Percentiles rank a stretch among this genome's conserved stretches.
These are phyloP conservation scores for Kondoa subrosea DNA, from an alignment of 768 basidiomycete genomes.

Conservation along the genomic window DNA sequence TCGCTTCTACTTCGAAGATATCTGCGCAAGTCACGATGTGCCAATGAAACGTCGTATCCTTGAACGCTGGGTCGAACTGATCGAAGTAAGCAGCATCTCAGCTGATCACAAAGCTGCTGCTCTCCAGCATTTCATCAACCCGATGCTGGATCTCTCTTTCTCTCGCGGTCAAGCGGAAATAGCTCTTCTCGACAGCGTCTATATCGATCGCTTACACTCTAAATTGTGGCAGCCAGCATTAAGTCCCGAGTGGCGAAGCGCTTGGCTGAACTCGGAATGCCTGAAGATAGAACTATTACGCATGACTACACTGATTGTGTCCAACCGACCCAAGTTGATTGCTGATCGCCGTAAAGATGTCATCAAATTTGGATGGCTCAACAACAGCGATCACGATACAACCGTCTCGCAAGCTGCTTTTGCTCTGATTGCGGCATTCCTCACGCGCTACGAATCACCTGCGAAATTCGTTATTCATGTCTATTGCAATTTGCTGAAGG, in stretches of 20 bases:
- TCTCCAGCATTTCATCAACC: slow-evolving; percentile 64
- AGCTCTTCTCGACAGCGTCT: slow-evolving; percentile 53
- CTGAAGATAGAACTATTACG: slow-evolving; percentile 82
- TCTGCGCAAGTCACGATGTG: slow-evolving; percentile 53
- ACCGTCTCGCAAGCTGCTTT: slow-evolving; percentile 86
- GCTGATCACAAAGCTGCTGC: slow-evolving; percentile 54
- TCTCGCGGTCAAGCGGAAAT: slow-evolving; percentile 40
- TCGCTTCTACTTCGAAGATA: slow-evolving; percentile 70
- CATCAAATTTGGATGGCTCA: slow-evolving; percentile 83
- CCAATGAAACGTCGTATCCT: slow-evolving; percentile 60
- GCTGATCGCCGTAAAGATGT: slow-evolving; percentile 74
- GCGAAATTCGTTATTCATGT: slow-evolving; percentile 77
- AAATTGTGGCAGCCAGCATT: slow-evolving; percentile 68
- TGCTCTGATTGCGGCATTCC: slow-evolving; percentile 77
- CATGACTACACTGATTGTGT: slow-evolving; percentile 71
- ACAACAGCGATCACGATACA: slow-evolving; percentile 64
- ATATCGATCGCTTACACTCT: slow-evolving; percentile 51
- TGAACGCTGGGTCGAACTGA: slow-evolving; percentile 55
- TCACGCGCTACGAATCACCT: slow-evolving; percentile 70
- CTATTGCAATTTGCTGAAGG: slow-evolving; percentile 74
- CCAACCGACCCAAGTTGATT: slow-evolving; percentile 62
- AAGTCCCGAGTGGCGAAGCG: slow-evolving; percentile 39
- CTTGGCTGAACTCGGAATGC: slow-evolving; percentile 45
- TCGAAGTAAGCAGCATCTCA: slow-evolving; percentile 52
- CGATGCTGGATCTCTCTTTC: slow-evolving; percentile 63